A percentile compares a stretch with the other conserved stretches of the same genome.
Conservation (phyloP, 2,329 filamentous ascomycete species). For the Podosphaera leucotricha region DNA sequence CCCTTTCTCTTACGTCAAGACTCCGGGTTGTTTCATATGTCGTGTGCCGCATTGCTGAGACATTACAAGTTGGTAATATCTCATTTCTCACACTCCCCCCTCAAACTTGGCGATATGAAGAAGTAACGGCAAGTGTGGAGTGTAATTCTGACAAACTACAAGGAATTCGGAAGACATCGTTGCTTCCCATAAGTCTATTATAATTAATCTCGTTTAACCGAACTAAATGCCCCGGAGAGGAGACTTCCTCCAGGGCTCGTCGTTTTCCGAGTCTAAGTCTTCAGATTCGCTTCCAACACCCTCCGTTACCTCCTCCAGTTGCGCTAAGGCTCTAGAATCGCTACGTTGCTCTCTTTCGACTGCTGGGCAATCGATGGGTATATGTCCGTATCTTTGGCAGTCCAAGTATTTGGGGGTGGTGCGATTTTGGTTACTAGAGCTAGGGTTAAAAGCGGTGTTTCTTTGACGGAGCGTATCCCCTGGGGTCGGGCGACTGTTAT, state of each 20-base stretch:
- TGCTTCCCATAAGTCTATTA: background rate
- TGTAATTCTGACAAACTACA: too few relatives aligned
- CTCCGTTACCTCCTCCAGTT: background rate
- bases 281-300: background rate
- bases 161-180: background rate
- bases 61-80: too few relatives aligned
- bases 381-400: background rate
- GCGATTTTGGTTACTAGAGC: background rate
- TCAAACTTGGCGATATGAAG: too few relatives aligned
- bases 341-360: background rate
- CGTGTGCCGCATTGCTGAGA: too few relatives aligned
- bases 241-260: slow-evolving; percentile 1
- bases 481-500: background rate
- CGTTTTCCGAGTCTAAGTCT: background rate
- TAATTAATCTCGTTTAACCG: background rate
- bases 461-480: background rate
- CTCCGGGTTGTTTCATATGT: too few relatives aligned
- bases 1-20: too few relatives aligned
- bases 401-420: background rate
- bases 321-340: background rate
- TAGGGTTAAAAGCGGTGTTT: too few relatives aligned
- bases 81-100: too few relatives aligned
- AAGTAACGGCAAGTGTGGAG: too few relatives aligned
- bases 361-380: background rate
- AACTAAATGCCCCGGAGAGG: background rate